These are phyloP conservation scores for Schwanniomyces vanrijiae DNA, from an alignment of 805 yeast genomes.

Conservation along the genomic window DNA sequence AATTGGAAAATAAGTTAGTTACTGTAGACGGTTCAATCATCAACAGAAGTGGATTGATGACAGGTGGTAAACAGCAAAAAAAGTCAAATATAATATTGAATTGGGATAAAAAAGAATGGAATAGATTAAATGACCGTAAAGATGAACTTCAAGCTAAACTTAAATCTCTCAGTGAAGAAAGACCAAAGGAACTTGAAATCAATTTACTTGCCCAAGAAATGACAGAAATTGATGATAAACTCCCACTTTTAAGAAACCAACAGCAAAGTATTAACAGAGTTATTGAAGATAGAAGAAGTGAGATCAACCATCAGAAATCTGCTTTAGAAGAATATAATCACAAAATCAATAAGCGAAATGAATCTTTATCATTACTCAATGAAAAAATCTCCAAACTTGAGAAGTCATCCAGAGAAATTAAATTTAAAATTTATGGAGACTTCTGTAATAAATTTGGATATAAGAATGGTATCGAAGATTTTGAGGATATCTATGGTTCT, in stretches of 20 bases:
- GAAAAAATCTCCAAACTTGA: slow-evolving; percentile 20
- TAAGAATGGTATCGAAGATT: slow-evolving; percentile 54
- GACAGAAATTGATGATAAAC: slow-evolving; percentile 33
- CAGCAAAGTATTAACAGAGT: slow-evolving; percentile 44
- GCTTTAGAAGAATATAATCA: slow-evolving; percentile 18
- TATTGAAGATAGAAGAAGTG: slow-evolving; percentile 46
- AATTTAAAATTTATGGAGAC: slow-evolving; percentile 44
- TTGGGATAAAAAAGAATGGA: slow-evolving; percentile 76
- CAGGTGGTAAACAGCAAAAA: slow-evolving; percentile 74
- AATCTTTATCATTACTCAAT: slow-evolving; percentile 13
- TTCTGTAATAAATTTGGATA: slow-evolving; percentile 62
- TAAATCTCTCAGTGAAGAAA: slow-evolving; percentile 43
- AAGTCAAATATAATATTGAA: slow-evolving; percentile 37
- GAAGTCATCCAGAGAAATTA: slow-evolving; percentile 28
- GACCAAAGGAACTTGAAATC: slow-evolving; percentile 56
- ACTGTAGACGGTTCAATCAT: slow-evolving; percentile 83
- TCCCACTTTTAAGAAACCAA: slow-evolving; percentile 46
- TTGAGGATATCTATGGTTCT: slow-evolving; percentile 68
- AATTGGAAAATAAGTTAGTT: slow-evolving; percentile 63
- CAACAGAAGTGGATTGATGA: slow-evolving; percentile 85
- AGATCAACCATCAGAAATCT: slow-evolving; percentile 48
- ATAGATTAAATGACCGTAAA: slow-evolving; percentile 49
- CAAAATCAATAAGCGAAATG: slow-evolving; percentile 15
- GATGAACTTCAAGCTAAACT: slow-evolving; percentile 54
- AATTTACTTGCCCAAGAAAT: slow-evolving; percentile 56